phyloP scores from a whole-genome alignment of 345 rosid species.

The Pistacia integerrima region DNA sequence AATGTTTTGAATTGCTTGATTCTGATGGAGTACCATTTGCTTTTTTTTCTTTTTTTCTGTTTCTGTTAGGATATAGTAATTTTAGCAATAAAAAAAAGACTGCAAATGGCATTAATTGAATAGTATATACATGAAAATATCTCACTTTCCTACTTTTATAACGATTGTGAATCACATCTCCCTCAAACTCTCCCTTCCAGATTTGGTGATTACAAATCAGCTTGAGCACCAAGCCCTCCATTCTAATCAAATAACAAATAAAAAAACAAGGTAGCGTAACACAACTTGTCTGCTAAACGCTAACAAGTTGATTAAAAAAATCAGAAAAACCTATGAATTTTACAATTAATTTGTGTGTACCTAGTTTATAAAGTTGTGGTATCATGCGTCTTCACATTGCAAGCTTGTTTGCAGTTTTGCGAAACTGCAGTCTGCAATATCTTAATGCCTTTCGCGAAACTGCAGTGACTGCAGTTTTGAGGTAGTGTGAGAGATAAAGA shows the following conservation, averaged over 20 bases:
- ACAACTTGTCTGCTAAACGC: slow-evolving; percentile 13
- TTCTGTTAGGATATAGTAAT: not conserved
- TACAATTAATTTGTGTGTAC: slow-evolving; percentile 27
- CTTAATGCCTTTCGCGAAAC: too few species aligned
- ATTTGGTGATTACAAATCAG: slow-evolving; percentile 10
- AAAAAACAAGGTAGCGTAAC: slow-evolving; percentile 29
- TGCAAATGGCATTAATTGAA: slow-evolving; percentile 16
- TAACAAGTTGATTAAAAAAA: not conserved
- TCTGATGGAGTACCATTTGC: not conserved
- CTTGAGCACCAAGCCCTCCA: slow-evolving; percentile 10
- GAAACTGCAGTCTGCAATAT: too few species aligned
- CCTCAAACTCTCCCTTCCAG: slow-evolving; percentile 9
- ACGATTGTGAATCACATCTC: slow-evolving; percentile 2
- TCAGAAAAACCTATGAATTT: slow-evolving; percentile 26
- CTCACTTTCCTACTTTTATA: slow-evolving; percentile 19
- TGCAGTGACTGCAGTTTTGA: too few species aligned
- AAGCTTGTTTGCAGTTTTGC: slow-evolving; percentile 44
- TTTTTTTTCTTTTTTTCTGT: not conserved
- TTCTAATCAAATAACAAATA: slow-evolving; percentile 22
- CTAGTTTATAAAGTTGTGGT: slow-evolving; percentile 16
- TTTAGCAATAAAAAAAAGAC: slow-evolving; percentile 8
- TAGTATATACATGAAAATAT: slow-evolving; percentile 26
- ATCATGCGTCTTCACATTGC: slow-evolving; percentile 80
- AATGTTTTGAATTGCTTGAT: not conserved
- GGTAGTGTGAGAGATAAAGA: too few species aligned